A percentile compares a stretch with the other conserved stretches of the same genome.
These are phyloP conservation scores for Schizophyllum amplum DNA, from an alignment of 1,284 basidiomycete species.

Conservation along the genomic window DNA sequence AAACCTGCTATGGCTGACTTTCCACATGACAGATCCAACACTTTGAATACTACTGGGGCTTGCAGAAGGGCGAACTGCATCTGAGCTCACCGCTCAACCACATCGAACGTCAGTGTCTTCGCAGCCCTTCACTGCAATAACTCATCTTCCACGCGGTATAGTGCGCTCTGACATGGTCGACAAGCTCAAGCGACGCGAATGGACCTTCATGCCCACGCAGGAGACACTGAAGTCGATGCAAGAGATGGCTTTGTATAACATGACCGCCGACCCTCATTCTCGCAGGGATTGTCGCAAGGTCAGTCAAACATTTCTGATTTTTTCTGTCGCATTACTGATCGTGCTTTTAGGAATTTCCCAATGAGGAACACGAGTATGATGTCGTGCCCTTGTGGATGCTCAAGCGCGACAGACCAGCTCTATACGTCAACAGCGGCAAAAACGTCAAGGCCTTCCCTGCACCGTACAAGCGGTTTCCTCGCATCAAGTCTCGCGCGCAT, in stretches of 20 bases:
- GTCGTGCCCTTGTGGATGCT: background rate
- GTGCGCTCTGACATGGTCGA: background rate
- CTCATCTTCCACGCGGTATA: background rate
- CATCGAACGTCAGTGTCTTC: background rate
- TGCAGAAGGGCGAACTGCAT: background rate
- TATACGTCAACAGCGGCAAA: background rate
- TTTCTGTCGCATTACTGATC: background rate
- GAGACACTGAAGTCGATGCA: background rate
- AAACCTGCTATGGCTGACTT: background rate
- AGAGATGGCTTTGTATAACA: background rate
- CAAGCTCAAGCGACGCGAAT: background rate
- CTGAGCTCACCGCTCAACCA: background rate
- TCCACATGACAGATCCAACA: background rate
- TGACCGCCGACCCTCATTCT: background rate
- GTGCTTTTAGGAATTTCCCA: background rate
- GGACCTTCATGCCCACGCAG: background rate
- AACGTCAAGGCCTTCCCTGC: background rate
- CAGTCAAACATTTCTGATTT: background rate
- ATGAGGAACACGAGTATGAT: background rate
- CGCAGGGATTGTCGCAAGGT: background rate
- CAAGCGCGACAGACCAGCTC: background rate
- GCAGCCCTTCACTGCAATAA: background rate
- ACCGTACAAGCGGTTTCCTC: background rate
- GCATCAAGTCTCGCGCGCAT: background rate
- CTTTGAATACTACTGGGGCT: background rate